Conservation (phyloP, 495 filamentous ascomycete genomes). For the Venustampulla echinocandica region DNA sequence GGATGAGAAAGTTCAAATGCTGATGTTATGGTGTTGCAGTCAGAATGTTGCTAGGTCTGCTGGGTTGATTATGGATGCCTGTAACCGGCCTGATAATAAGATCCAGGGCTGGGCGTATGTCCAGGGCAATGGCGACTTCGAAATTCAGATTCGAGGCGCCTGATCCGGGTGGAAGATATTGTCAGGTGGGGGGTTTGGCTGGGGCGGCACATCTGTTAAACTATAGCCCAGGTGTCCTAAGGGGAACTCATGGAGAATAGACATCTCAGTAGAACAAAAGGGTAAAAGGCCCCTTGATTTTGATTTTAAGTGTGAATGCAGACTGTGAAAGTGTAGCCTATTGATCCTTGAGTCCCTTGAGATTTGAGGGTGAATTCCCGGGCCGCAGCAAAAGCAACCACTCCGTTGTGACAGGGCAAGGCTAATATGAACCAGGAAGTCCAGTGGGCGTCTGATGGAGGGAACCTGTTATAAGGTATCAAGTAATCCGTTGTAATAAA, state of each 20-base stretch:
- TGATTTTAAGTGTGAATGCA: too few relatives aligned
- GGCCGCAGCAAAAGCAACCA: neutral
- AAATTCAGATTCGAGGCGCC: neutral
- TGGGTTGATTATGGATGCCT: neutral
- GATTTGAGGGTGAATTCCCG: neutral
- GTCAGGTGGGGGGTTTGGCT: constrained; percentile 64
- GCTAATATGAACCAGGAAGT: neutral
- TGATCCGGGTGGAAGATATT: constrained; percentile 62
- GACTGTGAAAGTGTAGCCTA: constrained; percentile 47
- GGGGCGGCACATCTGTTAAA: constrained; percentile 63
- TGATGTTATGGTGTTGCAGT: neutral
- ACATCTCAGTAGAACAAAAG: too few relatives aligned
- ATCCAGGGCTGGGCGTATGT: neutral
- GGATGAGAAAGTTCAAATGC: neutral
- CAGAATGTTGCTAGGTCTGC: neutral
- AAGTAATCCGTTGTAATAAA: neutral
- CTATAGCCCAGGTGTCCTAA: too few relatives aligned
- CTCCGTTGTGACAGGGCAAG: neutral
- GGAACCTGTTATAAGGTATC: constrained; percentile 1
- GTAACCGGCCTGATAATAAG: neutral
- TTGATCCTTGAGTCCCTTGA: constrained; percentile 38
- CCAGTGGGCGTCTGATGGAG: neutral
- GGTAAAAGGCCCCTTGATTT: too few relatives aligned
- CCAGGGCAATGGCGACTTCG: neutral
- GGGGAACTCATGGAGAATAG: too few relatives aligned